Conservation (phyloP, 495 filamentous ascomycete genomes). For the Neurospora sp. region DNA sequence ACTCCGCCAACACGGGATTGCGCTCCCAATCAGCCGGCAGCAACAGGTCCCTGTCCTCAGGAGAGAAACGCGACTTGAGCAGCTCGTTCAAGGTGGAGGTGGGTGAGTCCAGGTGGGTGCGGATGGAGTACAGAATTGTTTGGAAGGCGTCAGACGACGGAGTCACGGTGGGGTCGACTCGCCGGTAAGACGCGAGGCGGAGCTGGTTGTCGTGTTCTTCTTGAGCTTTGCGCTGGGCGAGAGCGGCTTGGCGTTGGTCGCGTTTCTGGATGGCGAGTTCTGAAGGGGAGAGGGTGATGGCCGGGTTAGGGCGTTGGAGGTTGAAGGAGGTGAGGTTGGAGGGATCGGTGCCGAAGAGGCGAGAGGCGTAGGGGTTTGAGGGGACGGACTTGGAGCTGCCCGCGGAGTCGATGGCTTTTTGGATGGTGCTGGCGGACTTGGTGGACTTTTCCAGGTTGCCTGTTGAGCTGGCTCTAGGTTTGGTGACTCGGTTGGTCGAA, state of each 20-base stretch:
- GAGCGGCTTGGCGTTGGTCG: not conserved
- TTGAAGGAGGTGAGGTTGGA: not conserved
- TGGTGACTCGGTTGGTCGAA: not conserved
- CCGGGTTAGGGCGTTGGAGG: not conserved
- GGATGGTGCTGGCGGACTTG: not conserved
- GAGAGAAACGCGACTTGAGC: conserved; percentile 7
- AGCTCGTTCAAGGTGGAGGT: conserved; percentile 6
- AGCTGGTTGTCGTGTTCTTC: conserved; percentile 4
- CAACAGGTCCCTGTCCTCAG: conserved; percentile 11
- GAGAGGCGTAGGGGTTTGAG: not conserved
- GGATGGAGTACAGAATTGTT: not conserved
- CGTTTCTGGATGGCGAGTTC: not conserved
- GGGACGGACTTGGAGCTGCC: not conserved
- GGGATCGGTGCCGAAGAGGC: not conserved
- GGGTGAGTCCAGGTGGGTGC: not conserved
- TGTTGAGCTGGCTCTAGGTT: not conserved
- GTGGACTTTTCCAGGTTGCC: not conserved
- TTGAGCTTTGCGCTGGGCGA: not conserved
- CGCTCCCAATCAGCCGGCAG: conserved; percentile 2
- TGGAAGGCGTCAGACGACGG: conserved; percentile 7
- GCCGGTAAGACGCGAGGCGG: not conserved
- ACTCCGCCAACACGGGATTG: conserved; percentile 7
- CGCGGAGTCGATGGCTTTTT: not conserved
- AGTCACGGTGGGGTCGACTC: conserved; percentile 10
- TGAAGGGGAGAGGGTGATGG: not conserved